Base-by-base conservation (phyloP, 495 filamentous ascomycete genomes). In the Penicillium lagena region DNA sequence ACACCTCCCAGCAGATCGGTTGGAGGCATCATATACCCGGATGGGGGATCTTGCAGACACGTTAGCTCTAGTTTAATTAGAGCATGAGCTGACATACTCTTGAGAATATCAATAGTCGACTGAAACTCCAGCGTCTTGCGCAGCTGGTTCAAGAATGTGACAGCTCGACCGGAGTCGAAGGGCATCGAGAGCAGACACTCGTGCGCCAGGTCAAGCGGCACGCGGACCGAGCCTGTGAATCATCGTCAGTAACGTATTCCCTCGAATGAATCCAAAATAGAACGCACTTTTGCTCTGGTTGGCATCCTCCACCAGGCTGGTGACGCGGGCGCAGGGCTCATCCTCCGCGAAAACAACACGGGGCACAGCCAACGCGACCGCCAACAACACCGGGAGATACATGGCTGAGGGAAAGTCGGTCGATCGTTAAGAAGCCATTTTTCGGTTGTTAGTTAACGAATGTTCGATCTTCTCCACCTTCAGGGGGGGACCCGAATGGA, bases 101-200 rank as follows among this genome's bases (percentile, higher is more conserved):
- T 79, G 8, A 81, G 61, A 54, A 76, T 76, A 13, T 68, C 65
- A 12, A 79, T 39, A 0, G 77, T 81, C 28, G 64, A 75, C 45
- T 82, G 79, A 39, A 80, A 81, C 52, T 81, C 68, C 1, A 82
- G 49, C 4, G 71, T 74, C 35, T 79, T 71, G 44, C 72, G 75
- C 40, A 71, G 76, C 52, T 82, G 79, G 15, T 60, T 51, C 12
- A 82, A 29, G 48, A 82, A 80, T 8, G 64, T 54, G 10, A 62
- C 56, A 7, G 73, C 78, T 12, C 75, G 70, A 27, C 67, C 71
- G 3, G 66, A 35, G 45, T 77, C 71, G 51, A 83, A 80, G 0
- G 79, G 79, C 37, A 81, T 73, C 14, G 66, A 76, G 22, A 55
- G 62, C n/a, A 83, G 61, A 49, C 79, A 83, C 30, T 68, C 54